Evolutionary conservation across 2,329 filamentous ascomycete species (phyloP).

Genomic region (Phaeosphaeria sp.): DNA sequence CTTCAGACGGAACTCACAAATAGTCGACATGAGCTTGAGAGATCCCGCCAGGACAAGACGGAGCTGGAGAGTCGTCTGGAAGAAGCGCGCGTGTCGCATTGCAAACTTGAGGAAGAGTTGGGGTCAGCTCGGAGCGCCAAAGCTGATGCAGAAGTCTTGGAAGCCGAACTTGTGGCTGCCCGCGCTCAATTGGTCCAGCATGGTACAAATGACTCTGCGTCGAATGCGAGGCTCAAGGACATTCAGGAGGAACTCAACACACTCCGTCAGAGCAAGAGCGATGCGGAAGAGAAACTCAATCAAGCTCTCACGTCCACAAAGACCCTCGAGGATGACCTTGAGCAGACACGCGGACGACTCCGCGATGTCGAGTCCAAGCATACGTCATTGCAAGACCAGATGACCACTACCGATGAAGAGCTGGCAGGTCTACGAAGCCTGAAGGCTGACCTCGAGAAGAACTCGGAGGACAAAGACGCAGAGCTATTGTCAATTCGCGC

Average conservation of each 20-base stretch:
- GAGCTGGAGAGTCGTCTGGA: slow-evolving; percentile 24
- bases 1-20: slow-evolving; percentile 16
- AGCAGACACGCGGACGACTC: slow-evolving; percentile 15
- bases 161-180: slow-evolving; percentile 21
- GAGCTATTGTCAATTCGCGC: slow-evolving; percentile 21
- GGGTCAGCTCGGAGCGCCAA: slow-evolving; percentile 16
- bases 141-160: slow-evolving; percentile 20
- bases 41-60: slow-evolving; percentile 18
- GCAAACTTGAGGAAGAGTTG: slow-evolving; percentile 28
- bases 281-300: slow-evolving; percentile 16
- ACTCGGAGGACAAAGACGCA: slow-evolving; percentile 17
- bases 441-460: slow-evolving; percentile 17
- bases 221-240: slow-evolving; percentile 16
- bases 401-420: slow-evolving; percentile 17
- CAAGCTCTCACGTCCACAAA: slow-evolving; percentile 4
- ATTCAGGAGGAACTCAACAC: slow-evolving; percentile 16
- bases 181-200: slow-evolving; percentile 16
- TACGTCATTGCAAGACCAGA: slow-evolving; percentile 16
- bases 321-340: slow-evolving; percentile 16
- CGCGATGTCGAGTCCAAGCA: slow-evolving; percentile 23
- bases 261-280: slow-evolving; percentile 19
- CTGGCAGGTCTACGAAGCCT: slow-evolving; percentile 17
- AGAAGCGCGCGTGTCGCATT: slow-evolving; percentile 15
- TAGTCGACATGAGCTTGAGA: slow-evolving; percentile 25
- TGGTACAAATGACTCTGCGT: slow-evolving; percentile 18